phyloP scores from a whole-genome alignment of 192 early-diverging fungal genomes.

The Gryganskiella cystojenkinii region DNA sequence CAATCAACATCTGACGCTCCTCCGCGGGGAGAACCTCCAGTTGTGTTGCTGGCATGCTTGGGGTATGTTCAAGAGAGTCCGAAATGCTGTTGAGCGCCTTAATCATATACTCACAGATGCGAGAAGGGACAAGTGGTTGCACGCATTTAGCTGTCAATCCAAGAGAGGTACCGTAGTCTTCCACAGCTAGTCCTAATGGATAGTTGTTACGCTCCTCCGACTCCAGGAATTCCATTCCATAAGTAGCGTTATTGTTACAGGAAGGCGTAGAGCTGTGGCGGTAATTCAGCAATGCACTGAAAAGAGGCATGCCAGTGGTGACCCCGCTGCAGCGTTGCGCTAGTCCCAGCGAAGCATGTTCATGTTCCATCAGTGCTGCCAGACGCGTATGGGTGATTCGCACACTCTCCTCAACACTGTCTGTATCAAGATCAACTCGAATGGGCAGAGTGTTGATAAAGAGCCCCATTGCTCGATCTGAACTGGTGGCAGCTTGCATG shows the following conservation, averaged over 20 bases:
- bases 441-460: no score
- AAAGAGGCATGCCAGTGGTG: neutral
- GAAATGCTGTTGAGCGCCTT: neutral
- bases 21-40: no score
- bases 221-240: neutral
- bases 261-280: neutral
- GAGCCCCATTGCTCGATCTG: no score
- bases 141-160: slow-evolving; percentile 1
- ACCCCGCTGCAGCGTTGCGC: slow-evolving; percentile 9
- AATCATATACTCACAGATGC: neutral
- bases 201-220: slow-evolving; percentile 10
- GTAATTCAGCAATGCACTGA: slow-evolving; percentile 9
- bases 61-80: no score
- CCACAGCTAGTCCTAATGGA: slow-evolving; percentile 5
- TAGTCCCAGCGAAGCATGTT: no score
- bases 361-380: neutral
- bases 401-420: slow-evolving; percentile 5
- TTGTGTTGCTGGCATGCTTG: no score
- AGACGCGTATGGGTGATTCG: neutral
- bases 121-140: neutral
- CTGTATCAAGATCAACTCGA: no score
- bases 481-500: no score
- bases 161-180: slow-evolving; percentile 2
- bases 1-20: no score
- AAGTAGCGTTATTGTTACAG: neutral